A percentile compares a stretch with the other conserved stretches of the same genome.
Conservation (phyloP, 2,329 filamentous ascomycete species). For the Penicillium sp. region DNA sequence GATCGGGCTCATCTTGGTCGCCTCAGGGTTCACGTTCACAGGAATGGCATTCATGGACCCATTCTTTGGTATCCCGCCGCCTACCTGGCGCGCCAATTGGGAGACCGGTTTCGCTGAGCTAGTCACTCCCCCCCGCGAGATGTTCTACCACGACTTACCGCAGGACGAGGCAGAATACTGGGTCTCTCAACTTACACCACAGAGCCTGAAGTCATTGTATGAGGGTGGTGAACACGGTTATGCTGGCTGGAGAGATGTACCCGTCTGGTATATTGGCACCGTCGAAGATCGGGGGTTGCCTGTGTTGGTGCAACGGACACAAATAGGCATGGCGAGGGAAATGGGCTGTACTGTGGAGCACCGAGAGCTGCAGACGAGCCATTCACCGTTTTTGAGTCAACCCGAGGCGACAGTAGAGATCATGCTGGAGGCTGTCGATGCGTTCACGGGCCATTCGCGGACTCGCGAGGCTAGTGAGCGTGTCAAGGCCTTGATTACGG, state of each 20-base stretch:
- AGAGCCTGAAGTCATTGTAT: constrained; percentile 48
- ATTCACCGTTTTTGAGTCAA: constrained; percentile 53
- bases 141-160: constrained; percentile 55
- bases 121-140: constrained; percentile 34
- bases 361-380: constrained; percentile 47
- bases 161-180: constrained; percentile 46
- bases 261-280: constrained; percentile 50
- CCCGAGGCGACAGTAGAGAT: constrained; percentile 43
- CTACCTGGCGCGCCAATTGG: constrained; percentile 42
- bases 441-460: constrained; percentile 23
- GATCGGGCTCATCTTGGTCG: constrained; percentile 48
- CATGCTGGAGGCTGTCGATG: constrained; percentile 38
- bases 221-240: constrained; percentile 49
- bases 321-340: constrained; percentile 41
- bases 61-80: constrained; percentile 45
- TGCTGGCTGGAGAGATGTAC: constrained; percentile 51
- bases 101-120: constrained; percentile 47
- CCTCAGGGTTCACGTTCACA: constrained; percentile 45
- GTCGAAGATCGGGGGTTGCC: constrained; percentile 45
- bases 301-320: constrained; percentile 39
- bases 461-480: background rate
- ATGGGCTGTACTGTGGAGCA: constrained; percentile 39
- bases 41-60: constrained; percentile 45
- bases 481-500: background rate
- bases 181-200: constrained; percentile 42